Evolutionary conservation across 2,329 filamentous ascomycete species (phyloP).

Genomic region (Talaromyces sp.): DNA sequence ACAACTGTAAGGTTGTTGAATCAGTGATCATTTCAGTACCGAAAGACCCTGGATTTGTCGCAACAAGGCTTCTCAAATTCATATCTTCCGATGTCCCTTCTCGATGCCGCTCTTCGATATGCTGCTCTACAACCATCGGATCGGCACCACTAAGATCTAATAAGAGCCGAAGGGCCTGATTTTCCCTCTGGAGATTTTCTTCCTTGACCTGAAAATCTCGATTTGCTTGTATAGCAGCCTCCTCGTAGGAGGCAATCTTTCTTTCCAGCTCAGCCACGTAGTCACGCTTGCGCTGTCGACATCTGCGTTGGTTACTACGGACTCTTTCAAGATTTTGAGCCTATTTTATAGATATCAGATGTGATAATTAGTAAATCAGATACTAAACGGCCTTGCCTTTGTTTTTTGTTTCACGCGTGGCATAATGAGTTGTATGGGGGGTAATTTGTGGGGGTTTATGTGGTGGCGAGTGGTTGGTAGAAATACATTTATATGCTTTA

Average conservation of each 20-base stretch:
- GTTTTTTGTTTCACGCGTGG: background rate
- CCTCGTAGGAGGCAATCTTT: conserved; percentile 1
- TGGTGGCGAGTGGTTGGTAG: background rate
- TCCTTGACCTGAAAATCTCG: background rate
- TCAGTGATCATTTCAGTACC: background rate
- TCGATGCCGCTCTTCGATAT: background rate
- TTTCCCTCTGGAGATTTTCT: background rate
- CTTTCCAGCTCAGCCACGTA: conserved; percentile 38
- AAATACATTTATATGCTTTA: background rate
- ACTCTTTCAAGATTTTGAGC: conserved; percentile 38
- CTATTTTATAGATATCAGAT: conserved; percentile 8
- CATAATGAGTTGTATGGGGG: background rate
- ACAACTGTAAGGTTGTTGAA: background rate
- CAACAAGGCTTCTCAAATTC: background rate
- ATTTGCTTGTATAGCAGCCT: conserved; percentile 1
- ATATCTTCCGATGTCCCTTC: background rate
- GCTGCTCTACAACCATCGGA: background rate
- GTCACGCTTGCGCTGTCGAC: conserved; percentile 42
- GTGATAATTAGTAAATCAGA: background rate
- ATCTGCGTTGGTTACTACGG: conserved; percentile 51
- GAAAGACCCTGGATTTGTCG: background rate
- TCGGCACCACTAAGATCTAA: background rate
- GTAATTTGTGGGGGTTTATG: background rate
- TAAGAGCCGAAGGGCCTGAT: background rate
- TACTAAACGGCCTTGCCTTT: background rate